Base-by-base conservation (phyloP, 2,329 filamentous ascomycete species). In the Pezicula radicicola region DNA sequence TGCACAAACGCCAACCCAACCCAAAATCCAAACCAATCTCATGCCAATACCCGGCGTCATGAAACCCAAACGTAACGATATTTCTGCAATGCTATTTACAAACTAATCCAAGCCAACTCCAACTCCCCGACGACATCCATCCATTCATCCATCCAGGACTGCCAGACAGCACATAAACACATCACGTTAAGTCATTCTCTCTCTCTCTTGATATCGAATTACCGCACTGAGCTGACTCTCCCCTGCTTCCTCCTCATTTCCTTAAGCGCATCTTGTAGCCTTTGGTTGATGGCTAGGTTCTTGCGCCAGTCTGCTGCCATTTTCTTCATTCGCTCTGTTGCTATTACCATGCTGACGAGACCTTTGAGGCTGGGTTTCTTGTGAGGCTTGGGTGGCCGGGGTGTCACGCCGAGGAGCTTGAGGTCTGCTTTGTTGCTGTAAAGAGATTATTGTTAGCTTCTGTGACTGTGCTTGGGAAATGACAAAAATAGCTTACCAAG, bases 401-500 rank as follows among this genome's bases (percentile, higher is more conserved):
- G 48, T 33, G 52, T 79, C 56, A 89, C 83, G 56, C 89, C 90
- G 57, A 97, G 85, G 66, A 97, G 87, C 48, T 85, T 83, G 53
- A 97, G 84, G 68, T 97, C 91, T 55, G 90, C 88, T 70, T 93
- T 87, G 75, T 97, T 99, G 75, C 94, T 97, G 69, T 68, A 66
- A 57, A 19, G 42, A 6, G 50, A 35, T 55, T 51, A 40, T 54
- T 27, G 27, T 55, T 50, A 54, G 63, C 60, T 51, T 50, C 27
- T 45, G 18, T 42, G 43, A 46, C 42, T 25, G 27, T 43, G 28
- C 48, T 33, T 49, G 52, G 15, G 42, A 46, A 47, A 37, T 19
- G 48, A 42, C 37, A 36, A 54, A 30, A 54, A 42, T 28, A 18
- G 86, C 89, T 61, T 85, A 97, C 93, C 92, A 97, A 73, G 90